These are phyloP conservation scores for Tolypocladium endophyticum DNA, from an alignment of 2,329 filamentous ascomycete genomes.

Conservation along the genomic window DNA sequence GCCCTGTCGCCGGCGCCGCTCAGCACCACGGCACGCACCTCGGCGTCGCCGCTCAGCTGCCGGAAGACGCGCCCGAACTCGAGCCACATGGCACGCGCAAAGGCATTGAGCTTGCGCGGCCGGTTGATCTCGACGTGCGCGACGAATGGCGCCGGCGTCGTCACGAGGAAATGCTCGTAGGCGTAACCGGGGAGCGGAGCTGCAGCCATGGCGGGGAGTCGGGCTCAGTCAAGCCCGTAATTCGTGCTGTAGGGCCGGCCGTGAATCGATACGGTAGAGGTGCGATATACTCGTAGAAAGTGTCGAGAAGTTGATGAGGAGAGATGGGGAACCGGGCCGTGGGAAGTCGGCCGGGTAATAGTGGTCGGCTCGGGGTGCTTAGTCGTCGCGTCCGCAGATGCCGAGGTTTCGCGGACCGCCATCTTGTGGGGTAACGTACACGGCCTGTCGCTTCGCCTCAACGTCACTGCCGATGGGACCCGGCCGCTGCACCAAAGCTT, in stretches of 20 bases:
- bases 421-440: not conserved
- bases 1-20: slow-evolving; percentile 73
- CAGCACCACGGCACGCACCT: slow-evolving; percentile 67
- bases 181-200: slow-evolving; percentile 25
- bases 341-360: not conserved
- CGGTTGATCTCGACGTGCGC: slow-evolving; percentile 91
- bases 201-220: slow-evolving; percentile 1
- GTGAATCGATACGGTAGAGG: not conserved
- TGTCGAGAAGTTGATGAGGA: too few species aligned
- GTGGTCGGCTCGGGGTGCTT: not conserved
- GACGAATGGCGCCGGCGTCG: slow-evolving; percentile 61
- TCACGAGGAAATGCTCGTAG: slow-evolving; percentile 63
- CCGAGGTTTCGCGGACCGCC: not conserved
- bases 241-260: not conserved
- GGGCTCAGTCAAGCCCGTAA: not conserved
- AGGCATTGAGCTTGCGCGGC: slow-evolving; percentile 78
- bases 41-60: slow-evolving; percentile 58
- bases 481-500: not conserved
- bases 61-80: slow-evolving; percentile 66
- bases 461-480: not conserved
- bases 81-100: slow-evolving; percentile 75
- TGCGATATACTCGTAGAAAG: too few species aligned
- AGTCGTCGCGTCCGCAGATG: not conserved
- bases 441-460: not conserved
- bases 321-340: not conserved